Percentiles rank a stretch among this genome's conserved stretches.
Evolutionary conservation across 2,329 filamentous ascomycete genomes (phyloP).

Genomic region (Magnaporthiopsis incrustans): DNA sequence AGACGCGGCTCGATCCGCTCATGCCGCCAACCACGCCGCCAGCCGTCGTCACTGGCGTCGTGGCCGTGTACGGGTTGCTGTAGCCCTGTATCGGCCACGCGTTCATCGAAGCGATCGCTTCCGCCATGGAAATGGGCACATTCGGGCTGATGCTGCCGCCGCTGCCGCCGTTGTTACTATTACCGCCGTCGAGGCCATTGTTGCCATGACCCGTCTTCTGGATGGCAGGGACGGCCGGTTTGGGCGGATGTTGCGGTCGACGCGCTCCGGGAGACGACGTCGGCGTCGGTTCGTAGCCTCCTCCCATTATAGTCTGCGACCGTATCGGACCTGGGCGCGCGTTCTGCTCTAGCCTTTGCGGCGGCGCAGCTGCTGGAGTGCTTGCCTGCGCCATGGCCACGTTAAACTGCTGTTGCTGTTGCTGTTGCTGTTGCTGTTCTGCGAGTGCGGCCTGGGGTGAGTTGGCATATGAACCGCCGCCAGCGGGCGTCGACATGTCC

Average conservation of each 20-base stretch:
- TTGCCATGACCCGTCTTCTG: neutral
- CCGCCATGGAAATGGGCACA: neutral
- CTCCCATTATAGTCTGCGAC: neutral
- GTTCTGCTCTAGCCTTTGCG: neutral
- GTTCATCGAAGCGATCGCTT: slow-evolving; percentile 7
- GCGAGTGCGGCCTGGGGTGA: neutral
- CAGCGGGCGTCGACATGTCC: slow-evolving; percentile 17
- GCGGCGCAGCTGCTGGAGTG: neutral
- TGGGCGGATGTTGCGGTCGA: neutral
- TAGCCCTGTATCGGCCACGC: slow-evolving; percentile 10
- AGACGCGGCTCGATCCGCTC: neutral
- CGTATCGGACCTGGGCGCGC: neutral
- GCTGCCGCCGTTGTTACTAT: neutral
- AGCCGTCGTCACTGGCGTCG: neutral
- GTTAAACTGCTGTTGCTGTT: slow-evolving; percentile 13
- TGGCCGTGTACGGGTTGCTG: slow-evolving; percentile 4
- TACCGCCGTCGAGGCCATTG: neutral
- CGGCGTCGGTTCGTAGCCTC: neutral
- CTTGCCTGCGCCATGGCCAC: neutral
- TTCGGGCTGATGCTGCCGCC: neutral
- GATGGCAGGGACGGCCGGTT: neutral
- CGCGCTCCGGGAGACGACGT: slow-evolving; percentile 1
- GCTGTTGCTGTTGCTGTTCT: slow-evolving; percentile 16
- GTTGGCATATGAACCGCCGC: slow-evolving; percentile 8
- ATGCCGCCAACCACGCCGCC: neutral